Percentiles rank a stretch among this genome's conserved stretches.
phyloP scores from a whole-genome alignment of 257 asterid genomes.

The Haberlea rhodopensis region DNA sequence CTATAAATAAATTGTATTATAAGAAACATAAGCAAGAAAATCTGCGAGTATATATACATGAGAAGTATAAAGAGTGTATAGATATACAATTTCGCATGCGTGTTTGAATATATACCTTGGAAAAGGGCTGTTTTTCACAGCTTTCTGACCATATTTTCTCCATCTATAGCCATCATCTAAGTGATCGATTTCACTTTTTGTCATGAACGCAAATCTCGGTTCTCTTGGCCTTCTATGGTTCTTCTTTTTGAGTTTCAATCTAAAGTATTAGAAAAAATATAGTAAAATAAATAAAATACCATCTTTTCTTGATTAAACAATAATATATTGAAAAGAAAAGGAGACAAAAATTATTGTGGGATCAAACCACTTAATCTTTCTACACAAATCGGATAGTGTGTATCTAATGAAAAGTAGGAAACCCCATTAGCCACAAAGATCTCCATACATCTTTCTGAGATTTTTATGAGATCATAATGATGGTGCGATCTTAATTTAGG shows the following conservation, averaged over 20 bases:
- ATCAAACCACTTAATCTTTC: slow-evolving; percentile 32
- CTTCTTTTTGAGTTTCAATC: slow-evolving; percentile 75
- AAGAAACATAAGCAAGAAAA: too few species aligned
- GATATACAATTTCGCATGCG: not conserved
- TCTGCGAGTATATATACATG: not conserved
- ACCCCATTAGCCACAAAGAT: slow-evolving; percentile 27
- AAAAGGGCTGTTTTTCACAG: slow-evolving; percentile 91
- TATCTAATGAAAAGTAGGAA: slow-evolving; percentile 8
- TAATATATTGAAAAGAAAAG: slow-evolving; percentile 3
- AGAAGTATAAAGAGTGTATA: not conserved
- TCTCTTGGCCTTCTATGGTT: slow-evolving; percentile 66
- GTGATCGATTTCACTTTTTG: slow-evolving; percentile 83
- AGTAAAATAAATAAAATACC: not conserved
- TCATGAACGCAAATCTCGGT: slow-evolving; percentile 92
- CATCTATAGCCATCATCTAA: slow-evolving; percentile 95
- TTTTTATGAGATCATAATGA: not conserved
- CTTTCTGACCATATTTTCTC: slow-evolving; percentile 96
- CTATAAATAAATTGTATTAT: too few species aligned
- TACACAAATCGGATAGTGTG: slow-evolving; percentile 32
- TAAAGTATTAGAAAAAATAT: slow-evolving; percentile 19
- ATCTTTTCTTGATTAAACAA: slow-evolving; percentile 12
- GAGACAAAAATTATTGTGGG: slow-evolving; percentile 9
- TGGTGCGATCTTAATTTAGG: not conserved
- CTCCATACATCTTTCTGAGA: not conserved
- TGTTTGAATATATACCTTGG: slow-evolving; percentile 61